Evolutionary conservation across 257 asterid genomes (phyloP).

Genomic region (Linaria vulgaris): DNA sequence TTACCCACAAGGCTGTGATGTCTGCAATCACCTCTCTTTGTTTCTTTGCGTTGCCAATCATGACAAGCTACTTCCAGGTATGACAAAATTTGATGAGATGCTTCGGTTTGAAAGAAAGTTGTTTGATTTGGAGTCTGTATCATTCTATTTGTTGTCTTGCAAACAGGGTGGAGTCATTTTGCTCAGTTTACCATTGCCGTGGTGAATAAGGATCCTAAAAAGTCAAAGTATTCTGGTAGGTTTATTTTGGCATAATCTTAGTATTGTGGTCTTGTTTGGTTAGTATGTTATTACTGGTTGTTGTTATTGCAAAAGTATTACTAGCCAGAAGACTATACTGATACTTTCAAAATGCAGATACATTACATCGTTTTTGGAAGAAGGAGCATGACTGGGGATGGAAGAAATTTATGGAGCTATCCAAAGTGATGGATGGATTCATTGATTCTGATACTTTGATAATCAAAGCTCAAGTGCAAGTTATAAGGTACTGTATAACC

Average conservation of each 20-base stretch:
- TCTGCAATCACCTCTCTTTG: constrained; percentile 88
- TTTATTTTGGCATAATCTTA: constrained; percentile 3
- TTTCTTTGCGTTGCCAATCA: constrained; percentile 97
- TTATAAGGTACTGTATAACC: constrained; percentile 58
- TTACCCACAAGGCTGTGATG: constrained; percentile 97
- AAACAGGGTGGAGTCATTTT: constrained; percentile 93
- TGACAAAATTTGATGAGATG: constrained; percentile 16
- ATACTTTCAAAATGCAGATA: constrained; percentile 51
- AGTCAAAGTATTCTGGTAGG: constrained; percentile 88
- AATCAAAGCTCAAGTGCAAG: constrained; percentile 96
- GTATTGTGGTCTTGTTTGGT: neutral
- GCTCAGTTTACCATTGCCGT: constrained; percentile 95
- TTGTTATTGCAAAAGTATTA: neutral
- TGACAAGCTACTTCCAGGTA: constrained; percentile 97
- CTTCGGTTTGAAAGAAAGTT: neutral
- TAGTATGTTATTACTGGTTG: too few species aligned
- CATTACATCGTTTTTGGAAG: constrained; percentile 90
- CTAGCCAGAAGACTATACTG: neutral
- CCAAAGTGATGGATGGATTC: constrained; percentile 84
- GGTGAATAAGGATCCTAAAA: constrained; percentile 91
- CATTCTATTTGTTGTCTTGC: constrained; percentile 9
- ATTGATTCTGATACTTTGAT: constrained; percentile 81
- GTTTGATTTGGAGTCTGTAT: constrained; percentile 14
- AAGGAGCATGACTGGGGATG: constrained; percentile 99
- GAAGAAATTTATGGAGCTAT: constrained; percentile 98